These are phyloP conservation scores for Haematococcus sp. DNA, from an alignment of 139 green algal genomes.

Conservation along the genomic window DNA sequence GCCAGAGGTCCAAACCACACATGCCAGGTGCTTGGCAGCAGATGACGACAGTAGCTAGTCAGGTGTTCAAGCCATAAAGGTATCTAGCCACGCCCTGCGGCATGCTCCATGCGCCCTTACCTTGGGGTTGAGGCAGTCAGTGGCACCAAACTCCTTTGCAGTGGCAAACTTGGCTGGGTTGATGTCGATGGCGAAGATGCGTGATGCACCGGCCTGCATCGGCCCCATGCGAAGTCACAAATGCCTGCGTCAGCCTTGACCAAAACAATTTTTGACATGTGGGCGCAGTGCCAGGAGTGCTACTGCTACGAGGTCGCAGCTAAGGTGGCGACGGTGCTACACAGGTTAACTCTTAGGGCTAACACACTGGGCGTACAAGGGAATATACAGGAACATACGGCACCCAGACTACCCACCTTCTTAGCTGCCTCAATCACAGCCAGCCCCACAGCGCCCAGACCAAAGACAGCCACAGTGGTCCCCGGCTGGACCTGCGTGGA, in stretches of 20 bases:
- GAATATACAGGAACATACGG: too few relatives aligned
- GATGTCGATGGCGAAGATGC: conserved; percentile 93
- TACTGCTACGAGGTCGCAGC: too few relatives aligned
- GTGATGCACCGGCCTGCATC: conserved; percentile 64
- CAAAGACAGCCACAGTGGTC: conserved; percentile 79
- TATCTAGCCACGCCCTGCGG: too few relatives aligned
- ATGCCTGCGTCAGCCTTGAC: too few relatives aligned
- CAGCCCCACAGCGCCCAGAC: conserved; percentile 78
- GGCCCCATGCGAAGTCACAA: conserved; percentile 1
- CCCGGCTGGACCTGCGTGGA: conserved; percentile 68
- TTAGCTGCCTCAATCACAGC: conserved; percentile 82
- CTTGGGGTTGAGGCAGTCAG: conserved; percentile 86
- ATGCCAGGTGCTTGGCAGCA: too few relatives aligned
- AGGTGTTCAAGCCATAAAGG: conserved; percentile 15
- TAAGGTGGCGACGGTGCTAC: too few relatives aligned
- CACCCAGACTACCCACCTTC: too few relatives aligned
- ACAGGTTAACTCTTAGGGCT: too few relatives aligned
- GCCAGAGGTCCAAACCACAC: too few relatives aligned
- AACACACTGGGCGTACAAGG: too few relatives aligned
- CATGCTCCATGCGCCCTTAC: not conserved
- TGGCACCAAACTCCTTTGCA: conserved; percentile 83
- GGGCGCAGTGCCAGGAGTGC: too few relatives aligned
- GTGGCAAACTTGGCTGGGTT: conserved; percentile 85
- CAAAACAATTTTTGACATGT: not conserved
- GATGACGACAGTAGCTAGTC: too few relatives aligned